A percentile compares a stretch with the other conserved stretches of the same genome.
phyloP scores from a whole-genome alignment of 2,329 filamentous ascomycete species.

The Fusarium cyanostomum region DNA sequence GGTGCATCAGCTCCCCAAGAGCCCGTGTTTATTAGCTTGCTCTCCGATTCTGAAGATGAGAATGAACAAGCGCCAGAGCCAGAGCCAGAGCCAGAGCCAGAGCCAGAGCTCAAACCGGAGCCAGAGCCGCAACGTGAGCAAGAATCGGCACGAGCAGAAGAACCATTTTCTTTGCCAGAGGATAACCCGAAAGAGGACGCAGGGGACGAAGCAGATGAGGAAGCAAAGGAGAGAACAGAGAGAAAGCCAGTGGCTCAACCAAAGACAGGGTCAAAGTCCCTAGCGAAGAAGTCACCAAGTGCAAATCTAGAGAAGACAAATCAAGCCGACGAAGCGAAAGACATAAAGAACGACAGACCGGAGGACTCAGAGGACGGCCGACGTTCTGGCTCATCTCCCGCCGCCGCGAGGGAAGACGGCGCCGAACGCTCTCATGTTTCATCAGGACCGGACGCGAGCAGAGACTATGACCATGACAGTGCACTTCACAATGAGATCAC shows the following conservation, averaged over 20 bases:
- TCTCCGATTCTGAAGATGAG: conserved; percentile 59
- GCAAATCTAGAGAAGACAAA: background rate
- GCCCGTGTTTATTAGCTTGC: conserved; percentile 57
- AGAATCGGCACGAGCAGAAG: background rate
- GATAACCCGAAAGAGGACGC: background rate
- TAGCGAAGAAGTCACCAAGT: background rate
- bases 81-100: conserved; percentile 1
- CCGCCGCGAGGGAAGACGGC: conserved; percentile 15
- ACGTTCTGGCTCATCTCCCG: background rate
- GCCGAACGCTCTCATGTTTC: background rate
- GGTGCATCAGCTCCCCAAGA: conserved; percentile 38
- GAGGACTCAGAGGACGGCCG: background rate
- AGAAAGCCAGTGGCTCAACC: background rate
- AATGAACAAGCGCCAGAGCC: conserved; percentile 40
- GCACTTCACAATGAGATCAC: background rate
- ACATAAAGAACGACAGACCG: background rate
- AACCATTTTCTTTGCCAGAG: background rate
- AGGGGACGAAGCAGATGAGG: background rate
- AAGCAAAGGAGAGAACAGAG: background rate
- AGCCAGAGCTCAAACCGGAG: background rate
- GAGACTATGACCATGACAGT: background rate
- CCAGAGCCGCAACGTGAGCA: background rate
- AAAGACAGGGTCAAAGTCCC: background rate
- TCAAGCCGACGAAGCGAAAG: background rate
- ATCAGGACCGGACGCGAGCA: background rate